Evolutionary conservation across 345 rosid species (phyloP), one percentile per base, ranked within the genome.

Genomic region (Brassica carinata): DNA sequence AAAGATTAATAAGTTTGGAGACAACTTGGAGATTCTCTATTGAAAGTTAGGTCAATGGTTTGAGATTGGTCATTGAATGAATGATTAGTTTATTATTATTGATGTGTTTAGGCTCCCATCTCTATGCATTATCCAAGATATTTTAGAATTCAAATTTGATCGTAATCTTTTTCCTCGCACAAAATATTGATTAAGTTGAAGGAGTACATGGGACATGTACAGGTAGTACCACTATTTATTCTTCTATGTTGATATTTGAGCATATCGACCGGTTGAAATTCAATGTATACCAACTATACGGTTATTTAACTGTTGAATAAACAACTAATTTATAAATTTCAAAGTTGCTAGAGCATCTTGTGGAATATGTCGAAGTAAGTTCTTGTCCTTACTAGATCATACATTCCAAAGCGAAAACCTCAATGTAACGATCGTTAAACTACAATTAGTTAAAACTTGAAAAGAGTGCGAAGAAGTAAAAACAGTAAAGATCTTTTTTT

Each of bases 11-110:
- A 40, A 61, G 80, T 45, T 76, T 71, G 15, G 72, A 82, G 83
- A 75, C 91, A 85, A 88, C 67, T 87, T 85, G 86, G 73, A 78
- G 87, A 57, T 86, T 69, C 77, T 81, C 74, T 78, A 87, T 74
- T 77, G 79, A 85, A 75, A 58, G 73, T 77, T 76, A 13, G 75
- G 89, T 88, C 90, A 86, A 86, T 83, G 81, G 53, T 81, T 79
- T 84, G 53, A 80, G 83, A 67, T 87, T 86, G 64, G 83, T 69
- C 79, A 83, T 72, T 71, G 72, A 77, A 72, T 80, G 78, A 43
- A 66, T 29, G 63, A 17, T 33, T 67, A 73, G 74, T 67, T 80
- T 17, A 48, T 62, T 51, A 53, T 31, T 48, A 29, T 81, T 64
- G 34, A 48, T 57, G 72, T 27, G 23, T 76, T 57, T 38, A 71